Evolutionary conservation across 306 rosid genomes (phyloP).

Genomic region (Corylus heterophylla): DNA sequence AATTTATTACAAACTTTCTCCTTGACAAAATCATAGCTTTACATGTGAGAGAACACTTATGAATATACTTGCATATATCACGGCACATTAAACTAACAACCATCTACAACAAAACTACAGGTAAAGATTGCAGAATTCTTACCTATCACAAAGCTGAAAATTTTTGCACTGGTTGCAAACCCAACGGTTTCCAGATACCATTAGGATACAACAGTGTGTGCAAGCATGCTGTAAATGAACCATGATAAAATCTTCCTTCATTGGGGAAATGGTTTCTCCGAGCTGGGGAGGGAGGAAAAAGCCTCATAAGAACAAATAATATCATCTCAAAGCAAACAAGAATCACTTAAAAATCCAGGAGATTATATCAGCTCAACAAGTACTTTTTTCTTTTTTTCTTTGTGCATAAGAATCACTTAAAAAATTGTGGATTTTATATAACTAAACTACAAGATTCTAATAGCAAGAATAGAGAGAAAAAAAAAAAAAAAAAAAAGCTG

Average conservation of each 20-base stretch:
- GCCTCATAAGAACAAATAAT: conserved; percentile 21
- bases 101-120: conserved; percentile 10
- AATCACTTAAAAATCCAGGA: not conserved
- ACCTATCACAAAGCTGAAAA: conserved; percentile 94
- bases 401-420: not conserved
- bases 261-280: conserved; percentile 93
- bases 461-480: not conserved
- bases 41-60: not conserved
- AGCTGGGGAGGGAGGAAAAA: conserved; percentile 55
- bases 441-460: not conserved
- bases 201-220: conserved; percentile 72
- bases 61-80: not conserved
- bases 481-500: not conserved
- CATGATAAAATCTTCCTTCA: conserved; percentile 99
- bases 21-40: not conserved
- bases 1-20: not conserved
- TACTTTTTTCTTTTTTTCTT: not conserved
- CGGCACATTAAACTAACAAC: not conserved
- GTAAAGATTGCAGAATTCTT: conserved; percentile 33
- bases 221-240: conserved; percentile 95
- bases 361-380: not conserved
- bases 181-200: conserved; percentile 92
- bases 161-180: conserved; percentile 88
- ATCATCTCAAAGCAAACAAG: conserved; percentile 1
- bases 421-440: not conserved